Base-by-base conservation (phyloP, 345 rosid genomes). In the Salix suchowensis region DNA sequence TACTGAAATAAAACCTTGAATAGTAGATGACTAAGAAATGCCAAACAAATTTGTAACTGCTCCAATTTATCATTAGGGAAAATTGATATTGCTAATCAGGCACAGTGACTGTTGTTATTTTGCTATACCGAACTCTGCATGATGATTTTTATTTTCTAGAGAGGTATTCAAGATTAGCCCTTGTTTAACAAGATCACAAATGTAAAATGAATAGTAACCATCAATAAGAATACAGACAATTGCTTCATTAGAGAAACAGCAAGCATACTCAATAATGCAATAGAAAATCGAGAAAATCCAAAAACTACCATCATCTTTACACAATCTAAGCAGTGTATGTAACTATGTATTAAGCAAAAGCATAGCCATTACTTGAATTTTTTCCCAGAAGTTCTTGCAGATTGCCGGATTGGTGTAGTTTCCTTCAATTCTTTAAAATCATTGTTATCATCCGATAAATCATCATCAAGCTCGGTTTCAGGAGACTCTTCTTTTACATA, bases 361-460 rank as follows among this genome's bases (percentile, higher is more conserved):
- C 39, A 12, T 60, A 87, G 65, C 37, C 2, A 74, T 58, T 46
- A 46, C 50, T 46, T 92, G 82, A 89, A 88, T 73, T 74, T 90
- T 87, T 87, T 95, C 11, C 94, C 87, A 68, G 92, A 85, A 50
- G 78, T 91, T 86, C 98, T 86, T 79, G 78, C 86, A 65, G 94
- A 93, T 24, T 87, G 88, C 39, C 91, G 91, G 55, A 85, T 83
- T 8, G 94, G 98, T 30, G 89, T 90, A 42, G 75, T 76, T 85
- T 90, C 87, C 77, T 79, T 84, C 87, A 79, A 81, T 69, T 71
- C 85, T 46, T 85, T 86, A 68, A 82, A 39, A 61, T 65, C 76
- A 7, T 61, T 73, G 60, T 67, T 84, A 75, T 76, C 89, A 68
- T 88, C 91, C 16, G 89, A 91, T 74, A 80, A 62, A 80, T 81